Evolutionary conservation across 1,139 yeast species (phyloP).

Genomic region (Lodderomyces metapsilosis): DNA sequence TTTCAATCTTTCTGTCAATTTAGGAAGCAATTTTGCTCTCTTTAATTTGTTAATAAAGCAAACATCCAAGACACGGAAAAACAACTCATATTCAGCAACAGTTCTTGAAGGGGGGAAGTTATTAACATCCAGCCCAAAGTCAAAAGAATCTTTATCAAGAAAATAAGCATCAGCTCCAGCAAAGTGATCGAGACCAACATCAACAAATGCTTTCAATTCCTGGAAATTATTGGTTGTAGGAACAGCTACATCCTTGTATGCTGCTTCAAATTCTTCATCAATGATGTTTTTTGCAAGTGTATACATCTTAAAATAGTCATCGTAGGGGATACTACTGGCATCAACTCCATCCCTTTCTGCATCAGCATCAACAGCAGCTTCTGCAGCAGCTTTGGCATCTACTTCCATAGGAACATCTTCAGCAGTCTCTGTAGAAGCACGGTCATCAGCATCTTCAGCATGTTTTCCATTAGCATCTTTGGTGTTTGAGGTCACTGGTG

Average conservation of each 20-base stretch:
- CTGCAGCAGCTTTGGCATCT: not conserved
- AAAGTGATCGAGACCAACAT: conserved; percentile 7
- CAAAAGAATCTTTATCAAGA: conserved; percentile 4
- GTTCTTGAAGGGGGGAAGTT: not conserved
- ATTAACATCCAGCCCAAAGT: not conserved
- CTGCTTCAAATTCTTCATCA: conserved; percentile 6
- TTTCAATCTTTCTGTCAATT: not conserved
- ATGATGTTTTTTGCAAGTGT: not conserved
- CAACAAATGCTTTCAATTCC: conserved; percentile 5
- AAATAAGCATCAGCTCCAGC: conserved; percentile 5
- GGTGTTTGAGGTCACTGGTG: no score
- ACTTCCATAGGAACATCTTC: not conserved
- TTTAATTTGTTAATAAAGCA: not conserved
- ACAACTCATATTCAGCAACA: not conserved
- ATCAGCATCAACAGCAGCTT: not conserved
- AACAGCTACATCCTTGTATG: conserved; percentile 1
- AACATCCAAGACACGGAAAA: not conserved
- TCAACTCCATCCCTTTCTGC: no score
- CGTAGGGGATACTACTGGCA: no score
- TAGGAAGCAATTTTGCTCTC: not conserved
- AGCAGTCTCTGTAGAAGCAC: conserved; percentile 1
- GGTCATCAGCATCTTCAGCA: not conserved
- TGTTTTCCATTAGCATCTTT: not conserved
- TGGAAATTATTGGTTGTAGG: conserved; percentile 2
- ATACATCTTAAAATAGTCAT: not conserved